A percentile compares a stretch with the other conserved stretches of the same genome.
Evolutionary conservation across 805 yeast genomes (phyloP).

Genomic region (Candida railenensis): DNA sequence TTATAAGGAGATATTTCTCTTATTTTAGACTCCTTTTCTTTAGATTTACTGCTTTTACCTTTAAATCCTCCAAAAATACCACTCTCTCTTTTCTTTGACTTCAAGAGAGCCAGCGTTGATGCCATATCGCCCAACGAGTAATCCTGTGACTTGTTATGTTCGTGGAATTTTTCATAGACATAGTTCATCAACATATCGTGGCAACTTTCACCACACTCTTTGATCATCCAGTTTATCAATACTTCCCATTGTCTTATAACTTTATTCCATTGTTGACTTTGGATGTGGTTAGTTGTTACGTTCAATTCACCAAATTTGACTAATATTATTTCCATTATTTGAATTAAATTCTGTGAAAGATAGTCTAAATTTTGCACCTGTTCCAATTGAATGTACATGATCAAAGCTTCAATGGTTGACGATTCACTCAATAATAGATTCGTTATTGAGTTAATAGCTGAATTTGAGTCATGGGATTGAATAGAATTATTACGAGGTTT

Average conservation of each 20-base stretch:
- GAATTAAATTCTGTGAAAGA: conserved; percentile 24
- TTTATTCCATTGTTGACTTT: conserved; percentile 32
- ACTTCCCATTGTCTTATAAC: conserved; percentile 26
- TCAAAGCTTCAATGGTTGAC: conserved; percentile 31
- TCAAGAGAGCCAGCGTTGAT: neutral
- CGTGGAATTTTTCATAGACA: conserved; percentile 27
- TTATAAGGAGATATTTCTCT: conserved; percentile 26
- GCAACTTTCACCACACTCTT: conserved; percentile 35
- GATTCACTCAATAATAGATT: conserved; percentile 24
- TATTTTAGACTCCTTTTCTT: conserved; percentile 15
- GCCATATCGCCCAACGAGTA: neutral
- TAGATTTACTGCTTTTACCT: conserved; percentile 15
- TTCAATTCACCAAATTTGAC: conserved; percentile 26
- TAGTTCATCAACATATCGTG: conserved; percentile 36
- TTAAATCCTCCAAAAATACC: conserved; percentile 25
- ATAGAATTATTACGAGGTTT: conserved; percentile 14
- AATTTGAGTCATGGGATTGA: conserved; percentile 25
- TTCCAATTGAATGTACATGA: conserved; percentile 38
- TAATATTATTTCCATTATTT: conserved; percentile 29
- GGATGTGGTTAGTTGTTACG: conserved; percentile 23
- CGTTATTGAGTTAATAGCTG: conserved; percentile 18
- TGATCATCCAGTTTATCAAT: conserved; percentile 28
- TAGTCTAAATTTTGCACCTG: conserved; percentile 40
- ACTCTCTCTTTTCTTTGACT: conserved; percentile 21
- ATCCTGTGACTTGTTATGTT: neutral